These are phyloP conservation scores for Lepraria neglecta DNA, from an alignment of 495 filamentous ascomycete species.

Conservation along the genomic window DNA sequence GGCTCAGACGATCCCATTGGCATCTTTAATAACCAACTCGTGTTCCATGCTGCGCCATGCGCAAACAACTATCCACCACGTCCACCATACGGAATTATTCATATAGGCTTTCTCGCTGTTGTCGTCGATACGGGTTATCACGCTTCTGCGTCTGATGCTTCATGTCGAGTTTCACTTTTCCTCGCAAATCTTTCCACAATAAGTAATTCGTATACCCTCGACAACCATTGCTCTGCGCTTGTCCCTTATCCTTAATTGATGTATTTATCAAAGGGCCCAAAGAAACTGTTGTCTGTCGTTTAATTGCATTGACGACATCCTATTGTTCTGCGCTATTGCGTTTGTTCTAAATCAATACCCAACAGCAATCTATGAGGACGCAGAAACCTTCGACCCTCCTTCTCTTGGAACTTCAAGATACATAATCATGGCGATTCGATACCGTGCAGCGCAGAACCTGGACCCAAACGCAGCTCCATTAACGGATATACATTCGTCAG, in stretches of 20 bases:
- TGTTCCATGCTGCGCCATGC: neutral
- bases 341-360: neutral
- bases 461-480: neutral
- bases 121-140: slow-evolving; percentile 7
- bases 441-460: neutral
- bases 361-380: neutral
- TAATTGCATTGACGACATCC: neutral
- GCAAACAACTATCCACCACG: neutral
- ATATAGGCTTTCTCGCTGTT: neutral
- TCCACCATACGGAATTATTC: neutral
- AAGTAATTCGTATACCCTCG: slow-evolving; percentile 7
- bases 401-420: neutral
- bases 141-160: slow-evolving; percentile 2
- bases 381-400: neutral
- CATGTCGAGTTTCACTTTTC: slow-evolving; percentile 8
- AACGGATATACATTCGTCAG: too few species aligned
- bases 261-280: neutral
- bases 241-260: neutral
- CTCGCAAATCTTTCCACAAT: neutral
- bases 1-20: neutral
- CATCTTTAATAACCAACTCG: neutral
- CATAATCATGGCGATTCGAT: neutral
- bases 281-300: neutral
- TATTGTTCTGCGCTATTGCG: neutral
- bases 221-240: slow-evolving; percentile 14